phyloP scores from a whole-genome alignment of 352 stramenopile species.

The Globisporangium viniferum region DNA sequence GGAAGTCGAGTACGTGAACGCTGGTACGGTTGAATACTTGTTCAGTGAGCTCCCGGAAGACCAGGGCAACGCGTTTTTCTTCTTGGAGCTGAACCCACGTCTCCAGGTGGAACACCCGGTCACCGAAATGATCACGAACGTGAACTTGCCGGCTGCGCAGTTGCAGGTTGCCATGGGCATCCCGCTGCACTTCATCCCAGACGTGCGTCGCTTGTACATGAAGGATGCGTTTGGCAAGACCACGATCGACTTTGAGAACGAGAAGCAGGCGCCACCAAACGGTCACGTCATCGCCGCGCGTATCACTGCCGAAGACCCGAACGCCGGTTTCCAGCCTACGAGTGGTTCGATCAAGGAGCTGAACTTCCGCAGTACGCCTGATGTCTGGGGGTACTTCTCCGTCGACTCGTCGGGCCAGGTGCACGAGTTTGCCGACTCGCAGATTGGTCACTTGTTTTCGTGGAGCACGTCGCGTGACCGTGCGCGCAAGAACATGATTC shows the following conservation, averaged over 20 bases:
- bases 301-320: slow-evolving; percentile 99
- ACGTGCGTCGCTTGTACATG: slow-evolving; percentile 97
- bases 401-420: slow-evolving; percentile 98
- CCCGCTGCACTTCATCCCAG: slow-evolving; percentile 97
- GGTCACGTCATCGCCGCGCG: slow-evolving; percentile 98
- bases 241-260: slow-evolving; percentile 95
- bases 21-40: slow-evolving; percentile 99
- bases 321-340: slow-evolving; percentile 98
- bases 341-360: slow-evolving; percentile 97
- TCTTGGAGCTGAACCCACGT: slow-evolving; percentile 99
- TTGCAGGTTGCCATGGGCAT: slow-evolving; percentile 99
- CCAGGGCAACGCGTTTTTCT: slow-evolving; percentile 96
- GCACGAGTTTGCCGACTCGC: slow-evolving; percentile 99
- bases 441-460: slow-evolving; percentile 99
- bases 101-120: slow-evolving; percentile 99
- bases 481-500: slow-evolving; percentile 97
- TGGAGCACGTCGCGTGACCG: slow-evolving; percentile 95
- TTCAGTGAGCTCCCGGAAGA: slow-evolving; percentile 94
- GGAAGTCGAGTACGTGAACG: slow-evolving; percentile 99
- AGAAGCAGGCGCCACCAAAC: slow-evolving; percentile 72
- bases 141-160: slow-evolving; percentile 97
- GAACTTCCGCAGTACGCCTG: slow-evolving; percentile 98
- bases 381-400: slow-evolving; percentile 99
- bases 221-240: slow-evolving; percentile 91
- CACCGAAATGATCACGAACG: slow-evolving; percentile 99